These are phyloP conservation scores for Fraxinus greggii DNA, from an alignment of 305 asterid species.

Conservation along the genomic window DNA sequence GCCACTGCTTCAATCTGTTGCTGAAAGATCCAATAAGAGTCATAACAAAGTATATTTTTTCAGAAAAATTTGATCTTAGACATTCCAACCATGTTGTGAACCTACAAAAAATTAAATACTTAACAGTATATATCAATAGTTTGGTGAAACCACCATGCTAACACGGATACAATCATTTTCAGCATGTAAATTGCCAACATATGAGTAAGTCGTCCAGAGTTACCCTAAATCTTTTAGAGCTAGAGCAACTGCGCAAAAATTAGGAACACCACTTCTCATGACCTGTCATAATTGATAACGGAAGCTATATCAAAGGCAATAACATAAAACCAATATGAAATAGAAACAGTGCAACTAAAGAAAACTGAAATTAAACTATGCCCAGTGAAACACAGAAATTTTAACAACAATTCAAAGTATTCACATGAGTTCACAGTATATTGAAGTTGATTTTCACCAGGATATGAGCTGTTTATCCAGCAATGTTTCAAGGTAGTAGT, in stretches of 20 bases:
- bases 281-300: slow-evolving; percentile 35
- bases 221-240: slow-evolving; percentile 71
- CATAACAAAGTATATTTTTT: background rate
- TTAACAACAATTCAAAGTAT: slow-evolving; percentile 17
- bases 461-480: slow-evolving; percentile 11
- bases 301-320: slow-evolving; percentile 24
- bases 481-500: slow-evolving; percentile 10
- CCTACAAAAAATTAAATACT: background rate
- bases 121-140: background rate
- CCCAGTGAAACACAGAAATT: background rate
- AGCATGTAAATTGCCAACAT: slow-evolving; percentile 11
- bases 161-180: background rate
- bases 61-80: background rate
- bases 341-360: slow-evolving; percentile 10
- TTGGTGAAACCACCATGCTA: background rate
- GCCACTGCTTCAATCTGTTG: background rate
- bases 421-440: slow-evolving; percentile 16
- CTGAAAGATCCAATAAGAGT: background rate
- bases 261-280: slow-evolving; percentile 92
- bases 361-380: slow-evolving; percentile 14
- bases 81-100: background rate
- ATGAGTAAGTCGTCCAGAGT: slow-evolving; percentile 25
- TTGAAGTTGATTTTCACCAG: slow-evolving; percentile 4
- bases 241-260: slow-evolving; percentile 98
- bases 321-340: background rate